These are phyloP conservation scores for Conoideocrella luteorostrata DNA, from an alignment of 2,329 filamentous ascomycete species.

Conservation along the genomic window DNA sequence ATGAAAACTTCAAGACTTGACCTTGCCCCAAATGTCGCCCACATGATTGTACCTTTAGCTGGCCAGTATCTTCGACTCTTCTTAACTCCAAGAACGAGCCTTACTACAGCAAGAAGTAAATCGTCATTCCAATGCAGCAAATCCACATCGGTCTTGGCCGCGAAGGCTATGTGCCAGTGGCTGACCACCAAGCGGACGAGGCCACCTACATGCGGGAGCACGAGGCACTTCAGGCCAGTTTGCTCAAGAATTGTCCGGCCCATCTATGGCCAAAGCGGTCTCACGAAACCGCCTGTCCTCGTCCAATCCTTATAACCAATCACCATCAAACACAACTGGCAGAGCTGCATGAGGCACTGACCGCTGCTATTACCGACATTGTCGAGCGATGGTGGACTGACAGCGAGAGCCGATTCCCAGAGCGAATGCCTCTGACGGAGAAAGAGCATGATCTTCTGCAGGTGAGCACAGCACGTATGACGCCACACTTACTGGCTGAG, in stretches of 20 bases:
- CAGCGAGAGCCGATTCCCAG: slow-evolving; percentile 20
- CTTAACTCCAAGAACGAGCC: too few species aligned
- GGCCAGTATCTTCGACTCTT: too few species aligned
- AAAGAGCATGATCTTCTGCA: slow-evolving; percentile 24
- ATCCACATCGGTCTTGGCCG: slow-evolving; percentile 12
- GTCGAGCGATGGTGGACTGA: slow-evolving; percentile 34
- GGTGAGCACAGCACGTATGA: too few species aligned
- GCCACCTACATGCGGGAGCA: slow-evolving; percentile 14
- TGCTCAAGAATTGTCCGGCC: slow-evolving; percentile 18
- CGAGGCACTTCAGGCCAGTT: slow-evolving; percentile 9
- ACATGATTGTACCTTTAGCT: too few species aligned
- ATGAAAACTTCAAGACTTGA: too few species aligned
- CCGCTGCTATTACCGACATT: slow-evolving; percentile 26
- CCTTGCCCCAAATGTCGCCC: too few species aligned
- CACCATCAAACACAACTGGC: slow-evolving; percentile 24
- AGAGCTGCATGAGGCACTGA: slow-evolving; percentile 25
- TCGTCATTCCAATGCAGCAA: too few species aligned
- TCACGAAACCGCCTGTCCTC: slow-evolving; percentile 21
- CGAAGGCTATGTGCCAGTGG: slow-evolving; percentile 8
- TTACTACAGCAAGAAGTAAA: too few species aligned
- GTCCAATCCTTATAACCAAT: slow-evolving; percentile 26
- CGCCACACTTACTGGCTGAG: too few species aligned
- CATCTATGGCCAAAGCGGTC: slow-evolving; percentile 23
- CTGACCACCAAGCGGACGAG: not conserved
- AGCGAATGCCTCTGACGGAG: slow-evolving; percentile 26